Percentiles rank a stretch among this genome's conserved stretches.
Evolutionary conservation across 192 early-diverging fungal genomes (phyloP).

Genomic region (Gigaspora rosea): DNA sequence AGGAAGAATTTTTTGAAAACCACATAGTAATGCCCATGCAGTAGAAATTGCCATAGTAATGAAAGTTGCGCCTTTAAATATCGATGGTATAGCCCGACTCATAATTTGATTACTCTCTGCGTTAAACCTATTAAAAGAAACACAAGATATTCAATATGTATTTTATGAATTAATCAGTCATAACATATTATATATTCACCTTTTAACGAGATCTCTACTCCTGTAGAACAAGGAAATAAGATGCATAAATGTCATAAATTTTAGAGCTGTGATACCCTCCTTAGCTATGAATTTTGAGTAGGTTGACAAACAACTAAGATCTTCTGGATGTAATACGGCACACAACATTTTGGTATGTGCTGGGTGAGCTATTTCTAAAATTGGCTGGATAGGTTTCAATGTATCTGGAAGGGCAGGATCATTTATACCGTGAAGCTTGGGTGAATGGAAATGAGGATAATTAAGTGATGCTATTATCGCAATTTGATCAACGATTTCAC

Average conservation of each 20-base stretch:
- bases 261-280: conserved; percentile 13
- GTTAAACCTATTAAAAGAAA: too few relatives aligned
- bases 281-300: conserved; percentile 30
- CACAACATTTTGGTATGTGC: conserved; percentile 23
- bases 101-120: too few relatives aligned
- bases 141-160: too few relatives aligned
- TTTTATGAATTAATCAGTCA: too few relatives aligned
- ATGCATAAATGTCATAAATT: conserved; percentile 5
- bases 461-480: conserved; percentile 7
- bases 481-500: conserved; percentile 21
- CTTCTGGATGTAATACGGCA: conserved; percentile 24
- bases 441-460: conserved; percentile 25
- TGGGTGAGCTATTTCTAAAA: conserved; percentile 24
- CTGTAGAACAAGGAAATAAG: neutral
- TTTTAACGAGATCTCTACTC: neutral
- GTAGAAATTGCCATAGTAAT: conserved; percentile 30
- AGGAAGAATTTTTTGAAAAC: conserved; percentile 27
- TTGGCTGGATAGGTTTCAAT: conserved; percentile 23
- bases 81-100: neutral
- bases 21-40: conserved; percentile 19
- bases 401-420: conserved; percentile 19
- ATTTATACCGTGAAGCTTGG: conserved; percentile 14
- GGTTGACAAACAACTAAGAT: conserved; percentile 23
- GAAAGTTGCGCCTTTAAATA: conserved; percentile 21
- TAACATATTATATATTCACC: neutral